Evolutionary conservation across 495 filamentous ascomycete genomes (phyloP).

Genomic region (Penicillium parvum): DNA sequence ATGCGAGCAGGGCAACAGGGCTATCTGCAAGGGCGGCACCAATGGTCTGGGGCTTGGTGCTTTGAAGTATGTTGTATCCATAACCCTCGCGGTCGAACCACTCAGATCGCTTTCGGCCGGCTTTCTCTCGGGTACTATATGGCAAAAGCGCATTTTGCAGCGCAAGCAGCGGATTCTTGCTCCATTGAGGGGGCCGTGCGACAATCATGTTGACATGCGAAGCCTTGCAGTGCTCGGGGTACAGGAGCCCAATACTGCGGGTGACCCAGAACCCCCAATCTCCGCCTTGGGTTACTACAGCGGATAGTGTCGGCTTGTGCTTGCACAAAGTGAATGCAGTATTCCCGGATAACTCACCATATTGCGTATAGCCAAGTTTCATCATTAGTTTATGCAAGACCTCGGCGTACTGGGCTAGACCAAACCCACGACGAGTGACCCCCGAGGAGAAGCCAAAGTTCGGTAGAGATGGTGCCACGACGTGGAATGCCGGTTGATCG

Average conservation of each 20-base stretch:
- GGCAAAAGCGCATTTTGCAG: conserved; percentile 22
- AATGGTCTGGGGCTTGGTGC: conserved; percentile 61
- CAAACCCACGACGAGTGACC: conserved; percentile 45
- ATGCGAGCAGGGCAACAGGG: conserved; percentile 58
- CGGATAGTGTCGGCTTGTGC: background rate
- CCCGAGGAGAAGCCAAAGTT: conserved; percentile 41
- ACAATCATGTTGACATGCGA: conserved; percentile 61
- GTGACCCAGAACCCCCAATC: conserved; percentile 66
- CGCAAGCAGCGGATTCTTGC: conserved; percentile 15
- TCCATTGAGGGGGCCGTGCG: conserved; percentile 29
- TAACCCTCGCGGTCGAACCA: conserved; percentile 51
- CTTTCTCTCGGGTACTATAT: conserved; percentile 30
- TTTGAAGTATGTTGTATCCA: conserved; percentile 53
- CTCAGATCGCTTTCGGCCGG: conserved; percentile 40
- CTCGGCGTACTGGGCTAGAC: conserved; percentile 57
- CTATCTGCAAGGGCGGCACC: conserved; percentile 54
- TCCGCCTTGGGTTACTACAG: conserved; percentile 55
- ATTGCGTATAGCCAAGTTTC: conserved; percentile 59
- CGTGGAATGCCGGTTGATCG: conserved; percentile 33
- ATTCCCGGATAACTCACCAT: conserved; percentile 36
- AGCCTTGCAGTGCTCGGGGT: conserved; percentile 54
- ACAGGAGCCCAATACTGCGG: conserved; percentile 51
- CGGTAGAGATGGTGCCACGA: conserved; percentile 42
- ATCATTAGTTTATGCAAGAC: conserved; percentile 63
- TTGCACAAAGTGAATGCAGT: background rate